These are phyloP conservation scores for Leptographium wingfieldii DNA, from an alignment of 2,329 filamentous ascomycete species.

Conservation along the genomic window DNA sequence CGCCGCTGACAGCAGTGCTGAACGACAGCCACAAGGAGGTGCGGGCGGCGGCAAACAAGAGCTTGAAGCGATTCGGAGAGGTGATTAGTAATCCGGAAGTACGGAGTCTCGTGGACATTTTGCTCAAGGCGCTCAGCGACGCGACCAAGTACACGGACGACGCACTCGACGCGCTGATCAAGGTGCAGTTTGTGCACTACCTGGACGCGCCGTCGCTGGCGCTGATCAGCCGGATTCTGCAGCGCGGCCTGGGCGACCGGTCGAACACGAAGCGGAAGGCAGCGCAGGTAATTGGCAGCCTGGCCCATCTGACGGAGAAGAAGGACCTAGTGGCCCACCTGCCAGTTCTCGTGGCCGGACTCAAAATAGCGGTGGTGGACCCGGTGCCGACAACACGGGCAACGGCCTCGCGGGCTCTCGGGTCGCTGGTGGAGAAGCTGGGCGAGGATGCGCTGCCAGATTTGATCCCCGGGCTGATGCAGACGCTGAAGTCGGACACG, in stretches of 20 bases:
- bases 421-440: slow-evolving; percentile 94
- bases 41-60: slow-evolving; percentile 79
- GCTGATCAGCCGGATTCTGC: slow-evolving; percentile 85
- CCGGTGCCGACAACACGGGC: slow-evolving; percentile 93
- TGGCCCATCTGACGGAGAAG: slow-evolving; percentile 92
- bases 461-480: slow-evolving; percentile 94
- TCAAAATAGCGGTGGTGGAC: slow-evolving; percentile 82
- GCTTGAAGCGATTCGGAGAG: slow-evolving; percentile 93
- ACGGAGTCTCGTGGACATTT: slow-evolving; percentile 77
- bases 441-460: slow-evolving; percentile 94
- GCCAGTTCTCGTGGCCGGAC: slow-evolving; percentile 79
- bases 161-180: slow-evolving; percentile 85
- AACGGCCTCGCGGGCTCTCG: slow-evolving; percentile 88
- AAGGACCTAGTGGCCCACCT: slow-evolving; percentile 87
- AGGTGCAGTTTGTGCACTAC: slow-evolving; percentile 97
- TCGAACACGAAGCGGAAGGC: slow-evolving; percentile 95
- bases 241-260: slow-evolving; percentile 79
- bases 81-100: slow-evolving; percentile 98
- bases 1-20: slow-evolving; percentile 81
- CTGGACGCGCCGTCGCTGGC: slow-evolving; percentile 94
- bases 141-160: slow-evolving; percentile 95
- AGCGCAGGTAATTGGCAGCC: slow-evolving; percentile 91
- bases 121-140: slow-evolving; percentile 93
- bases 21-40: slow-evolving; percentile 99
- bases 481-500: slow-evolving; percentile 92